Base-by-base conservation (phyloP, 225 moss, liverwort and hornwort genomes). In the Marchantia polymorpha region DNA sequence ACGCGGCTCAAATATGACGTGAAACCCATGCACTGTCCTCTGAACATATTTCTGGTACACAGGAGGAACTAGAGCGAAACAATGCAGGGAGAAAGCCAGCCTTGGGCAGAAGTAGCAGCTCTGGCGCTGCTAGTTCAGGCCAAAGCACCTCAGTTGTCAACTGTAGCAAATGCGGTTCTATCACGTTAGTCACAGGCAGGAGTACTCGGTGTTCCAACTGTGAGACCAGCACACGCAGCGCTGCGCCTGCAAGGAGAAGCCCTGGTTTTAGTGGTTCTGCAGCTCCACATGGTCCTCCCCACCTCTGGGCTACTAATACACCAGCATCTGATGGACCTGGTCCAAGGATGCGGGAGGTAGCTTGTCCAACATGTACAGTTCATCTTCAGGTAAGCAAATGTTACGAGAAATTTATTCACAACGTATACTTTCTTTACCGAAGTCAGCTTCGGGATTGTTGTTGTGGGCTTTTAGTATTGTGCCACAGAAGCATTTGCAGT, bases 331-430 rank as follows among this genome's bases (percentile, higher is more conserved):
- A 87, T 76, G 84, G 77, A 47, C 85, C 91, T 46, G 90, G 87
- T 78, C 82, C 85, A 69, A 89, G 75, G 63, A 93, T 89, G 88
- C 90, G 92, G 29, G 96, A 97, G 84, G 94, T 97, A 77, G 94
- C 96, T 61, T 97, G 96, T 81, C 96, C 96, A 48, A 97, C 94
- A 64, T 97, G 96, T 85, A 97, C 96, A 58, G 96, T 94, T 70
- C 96, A 97, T 84, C 86, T 97, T 58, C 96, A 97, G 93, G 95
- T 95, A 79, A 65, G 26, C 6, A 20, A 49, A n/a, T 55, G 16
- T 29, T 27, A 5, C 0, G 48, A 56, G 2, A 39, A 39, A 39
- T 39, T 39, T 39, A 39, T 39, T 39, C 39, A 39, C 39, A 39
- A 5, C 5, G 39, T 39, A 2, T 39, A 5, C 39, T 39, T 39